Base-by-base conservation (phyloP, 768 basidiomycete species). In the Mycena filopes region DNA sequence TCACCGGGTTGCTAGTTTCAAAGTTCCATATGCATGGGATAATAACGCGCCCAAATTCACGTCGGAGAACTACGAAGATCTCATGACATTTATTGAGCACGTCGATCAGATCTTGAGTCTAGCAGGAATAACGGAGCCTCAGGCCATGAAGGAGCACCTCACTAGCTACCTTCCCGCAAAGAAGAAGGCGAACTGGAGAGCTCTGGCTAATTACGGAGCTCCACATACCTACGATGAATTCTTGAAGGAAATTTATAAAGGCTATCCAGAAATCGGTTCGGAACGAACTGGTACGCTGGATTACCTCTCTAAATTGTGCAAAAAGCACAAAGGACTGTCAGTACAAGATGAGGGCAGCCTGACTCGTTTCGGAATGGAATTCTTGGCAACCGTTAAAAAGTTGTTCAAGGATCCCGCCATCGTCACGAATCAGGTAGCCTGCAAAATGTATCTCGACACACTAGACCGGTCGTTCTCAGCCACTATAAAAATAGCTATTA, bases 41-140 rank as follows among this genome's bases (percentile, higher is more conserved):
- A 21, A 13, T 28, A 46, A 56, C 46, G 55, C 43, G 21, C 55
- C 55, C 29, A 56, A 56, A 56, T 56, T 56, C 31, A 56, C 29
- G 33, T 45, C 55, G 23, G 55, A 46, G 42, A 56, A 46, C 15
- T 36, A 45, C 15, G 55, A 46, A 29, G 43, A 56, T 12, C 46
- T 56, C 29, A 8, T 56, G 28, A 33, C 46, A 23, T 56, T 55
- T 33, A 43, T 56, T 8, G 55, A 56, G 9, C 55, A 56, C 13
- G 55, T 56, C n/a, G n/a, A 13, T n/a, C 28, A 45, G 42, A 56
- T 56, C 42, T 36, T 56, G 33, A 20, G 45, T 12, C 54, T 42
- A n/a, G 54, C 26, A 55, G 42, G 42, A 42, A 55, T 55, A 8
- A 26, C 40, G 20, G 40, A 31, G 9, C 40, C 41, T 42, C 15